These are phyloP conservation scores for Colletotrichum caudatum DNA, from an alignment of 2,329 filamentous ascomycete genomes.

Conservation along the genomic window DNA sequence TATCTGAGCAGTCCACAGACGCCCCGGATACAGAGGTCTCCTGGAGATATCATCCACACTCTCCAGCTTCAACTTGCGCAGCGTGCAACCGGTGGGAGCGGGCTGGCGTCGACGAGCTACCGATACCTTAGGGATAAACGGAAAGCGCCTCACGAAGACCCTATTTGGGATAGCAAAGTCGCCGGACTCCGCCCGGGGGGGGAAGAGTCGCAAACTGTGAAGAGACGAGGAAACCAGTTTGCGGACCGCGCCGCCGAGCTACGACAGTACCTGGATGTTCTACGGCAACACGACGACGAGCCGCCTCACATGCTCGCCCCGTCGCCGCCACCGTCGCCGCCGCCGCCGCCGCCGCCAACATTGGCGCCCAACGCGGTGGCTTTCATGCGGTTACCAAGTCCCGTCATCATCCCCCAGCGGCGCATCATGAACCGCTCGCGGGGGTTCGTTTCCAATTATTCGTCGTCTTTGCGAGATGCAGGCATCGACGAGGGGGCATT, in stretches of 20 bases:
- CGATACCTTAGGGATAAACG: not conserved
- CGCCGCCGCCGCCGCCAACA: not conserved
- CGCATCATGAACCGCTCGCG: not conserved
- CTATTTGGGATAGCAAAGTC: not conserved
- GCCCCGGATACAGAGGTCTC: not conserved
- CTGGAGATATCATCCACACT: not conserved
- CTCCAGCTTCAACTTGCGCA: slow-evolving; percentile 4
- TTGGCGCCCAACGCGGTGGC: not conserved
- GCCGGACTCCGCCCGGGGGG: not conserved
- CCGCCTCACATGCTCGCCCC: not conserved
- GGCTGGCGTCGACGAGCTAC: not conserved
- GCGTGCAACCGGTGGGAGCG: not conserved
- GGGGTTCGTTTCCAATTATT: not conserved
- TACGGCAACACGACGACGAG: not conserved
- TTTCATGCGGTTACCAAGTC: not conserved
- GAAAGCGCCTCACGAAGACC: not conserved
- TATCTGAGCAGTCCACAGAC: not conserved
- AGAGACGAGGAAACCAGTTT: not conserved
- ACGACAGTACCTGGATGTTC: slow-evolving; percentile 4
- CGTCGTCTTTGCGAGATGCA: not conserved
- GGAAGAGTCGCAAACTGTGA: not conserved
- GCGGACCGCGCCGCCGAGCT: not conserved
- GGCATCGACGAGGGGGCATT: not conserved
- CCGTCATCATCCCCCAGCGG: slow-evolving; percentile 2
- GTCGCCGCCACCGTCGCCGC: not conserved